These are phyloP conservation scores for Lunularia cruciata DNA, from an alignment of 225 moss, liverwort and hornwort genomes.

Conservation along the genomic window DNA sequence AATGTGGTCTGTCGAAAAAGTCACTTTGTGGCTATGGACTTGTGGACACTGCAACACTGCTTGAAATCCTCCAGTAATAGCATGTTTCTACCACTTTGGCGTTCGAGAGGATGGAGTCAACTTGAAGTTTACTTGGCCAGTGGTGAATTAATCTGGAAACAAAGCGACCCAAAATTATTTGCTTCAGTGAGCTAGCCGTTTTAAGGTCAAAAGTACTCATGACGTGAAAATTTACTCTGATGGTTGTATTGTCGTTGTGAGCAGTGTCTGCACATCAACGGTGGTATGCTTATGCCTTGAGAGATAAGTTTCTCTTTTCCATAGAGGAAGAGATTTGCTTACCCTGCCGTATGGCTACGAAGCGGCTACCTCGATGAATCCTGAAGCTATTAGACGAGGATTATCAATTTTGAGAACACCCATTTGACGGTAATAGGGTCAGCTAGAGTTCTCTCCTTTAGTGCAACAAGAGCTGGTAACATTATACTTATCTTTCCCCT, in stretches of 20 bases:
- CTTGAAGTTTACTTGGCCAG: too few relatives aligned
- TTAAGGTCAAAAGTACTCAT: too few relatives aligned
- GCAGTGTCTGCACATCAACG: slow-evolving; percentile 83
- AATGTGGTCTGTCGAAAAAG: too few relatives aligned
- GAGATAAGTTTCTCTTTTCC: not conserved
- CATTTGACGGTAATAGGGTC: not conserved
- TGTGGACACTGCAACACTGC: too few relatives aligned
- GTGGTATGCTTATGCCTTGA: slow-evolving; percentile 79
- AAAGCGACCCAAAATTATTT: too few relatives aligned
- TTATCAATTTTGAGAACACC: slow-evolving; percentile 13
- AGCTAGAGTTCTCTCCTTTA: not conserved
- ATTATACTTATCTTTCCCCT: not conserved
- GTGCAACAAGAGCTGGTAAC: not conserved
- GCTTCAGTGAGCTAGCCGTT: too few relatives aligned
- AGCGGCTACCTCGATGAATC: not conserved
- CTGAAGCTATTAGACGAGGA: not conserved
- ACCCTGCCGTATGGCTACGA: not conserved
- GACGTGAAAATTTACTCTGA: not conserved
- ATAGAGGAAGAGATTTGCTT: not conserved
- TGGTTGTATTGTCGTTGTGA: not conserved
- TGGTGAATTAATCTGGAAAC: too few relatives aligned
- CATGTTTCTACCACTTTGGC: too few relatives aligned
- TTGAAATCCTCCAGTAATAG: too few relatives aligned
- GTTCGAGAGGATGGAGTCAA: too few relatives aligned
- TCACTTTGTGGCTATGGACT: too few relatives aligned